Percentiles rank a stretch among this genome's conserved stretches.
phyloP scores from a whole-genome alignment of 2,329 filamentous ascomycete species.

The Apiospora phragmitis region DNA sequence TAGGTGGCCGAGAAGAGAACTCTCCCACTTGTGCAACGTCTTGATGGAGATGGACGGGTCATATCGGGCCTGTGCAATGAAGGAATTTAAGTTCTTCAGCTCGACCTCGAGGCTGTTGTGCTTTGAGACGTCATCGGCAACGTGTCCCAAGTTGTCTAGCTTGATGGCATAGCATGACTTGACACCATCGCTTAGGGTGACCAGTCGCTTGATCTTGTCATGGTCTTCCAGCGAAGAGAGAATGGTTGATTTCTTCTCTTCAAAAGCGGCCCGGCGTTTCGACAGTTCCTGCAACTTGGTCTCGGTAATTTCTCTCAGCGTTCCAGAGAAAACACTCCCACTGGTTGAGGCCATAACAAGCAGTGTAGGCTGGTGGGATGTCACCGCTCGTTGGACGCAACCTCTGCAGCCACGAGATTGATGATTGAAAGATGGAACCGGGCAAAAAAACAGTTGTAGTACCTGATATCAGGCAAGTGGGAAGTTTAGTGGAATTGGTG shows the following conservation, averaged over 20 bases:
- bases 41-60: conserved; percentile 41
- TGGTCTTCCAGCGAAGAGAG: conserved; percentile 29
- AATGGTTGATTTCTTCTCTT: conserved; percentile 33
- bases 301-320: conserved; percentile 43
- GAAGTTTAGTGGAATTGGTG: no score
- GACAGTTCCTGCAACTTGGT: conserved; percentile 45
- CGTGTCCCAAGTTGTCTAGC: conserved; percentile 15
- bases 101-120: conserved; percentile 30
- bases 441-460: not conserved
- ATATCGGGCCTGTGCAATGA: conserved; percentile 39
- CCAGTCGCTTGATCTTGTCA: conserved; percentile 32
- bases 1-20: conserved; percentile 38
- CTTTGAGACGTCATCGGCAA: conserved; percentile 13
- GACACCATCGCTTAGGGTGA: conserved; percentile 35
- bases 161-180: conserved; percentile 37
- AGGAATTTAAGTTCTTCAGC: conserved; percentile 40
- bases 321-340: conserved; percentile 42
- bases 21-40: conserved; percentile 36
- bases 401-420: not conserved
- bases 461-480: no score
- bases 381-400: not conserved
- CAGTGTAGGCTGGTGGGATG: not conserved
- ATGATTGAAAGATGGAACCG: no score
- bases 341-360: conserved; percentile 21
- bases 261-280: conserved; percentile 39